phyloP scores from a whole-genome alignment of 2,329 filamentous ascomycete species.

The Botryotinia calthae region DNA sequence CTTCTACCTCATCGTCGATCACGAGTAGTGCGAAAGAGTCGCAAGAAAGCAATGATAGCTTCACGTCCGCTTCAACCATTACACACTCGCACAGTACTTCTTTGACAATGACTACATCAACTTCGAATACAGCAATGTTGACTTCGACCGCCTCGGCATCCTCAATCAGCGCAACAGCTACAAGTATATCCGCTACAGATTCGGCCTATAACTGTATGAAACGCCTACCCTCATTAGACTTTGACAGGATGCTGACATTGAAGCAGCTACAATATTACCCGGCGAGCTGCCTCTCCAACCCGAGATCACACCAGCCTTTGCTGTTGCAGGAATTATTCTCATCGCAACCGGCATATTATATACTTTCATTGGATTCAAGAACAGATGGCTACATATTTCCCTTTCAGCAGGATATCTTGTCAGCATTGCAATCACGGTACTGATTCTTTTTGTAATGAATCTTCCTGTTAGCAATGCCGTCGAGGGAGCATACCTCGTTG shows the following conservation, averaged over 20 bases:
- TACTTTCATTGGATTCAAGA: slow-evolving; percentile 78
- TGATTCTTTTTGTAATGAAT: slow-evolving; percentile 87
- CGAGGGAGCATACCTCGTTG: slow-evolving; percentile 85
- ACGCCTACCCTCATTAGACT: neutral
- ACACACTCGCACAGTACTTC: neutral
- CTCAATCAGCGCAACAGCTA: neutral
- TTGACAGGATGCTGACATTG: slow-evolving; percentile 9
- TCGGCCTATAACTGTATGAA: slow-evolving; percentile 17
- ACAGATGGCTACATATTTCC: slow-evolving; percentile 74
- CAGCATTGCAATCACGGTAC: slow-evolving; percentile 70
- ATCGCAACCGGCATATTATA: slow-evolving; percentile 70
- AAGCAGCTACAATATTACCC: slow-evolving; percentile 33
- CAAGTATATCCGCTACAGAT: neutral
- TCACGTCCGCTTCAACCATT: neutral
- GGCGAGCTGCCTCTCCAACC: slow-evolving; percentile 70
- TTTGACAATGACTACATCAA: neutral
- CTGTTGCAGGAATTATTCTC: slow-evolving; percentile 73
- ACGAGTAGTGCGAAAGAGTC: slow-evolving; percentile 6
- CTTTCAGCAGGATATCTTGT: slow-evolving; percentile 74
- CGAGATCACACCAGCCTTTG: slow-evolving; percentile 74
- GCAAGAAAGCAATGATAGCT: neutral
- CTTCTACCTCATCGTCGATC: slow-evolving; percentile 20
- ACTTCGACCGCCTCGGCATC: neutral
- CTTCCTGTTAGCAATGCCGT: slow-evolving; percentile 70
- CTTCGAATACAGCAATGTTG: slow-evolving; percentile 8